phyloP scores from a whole-genome alignment of 495 filamentous ascomycete genomes.

The Penicillium steckii region DNA sequence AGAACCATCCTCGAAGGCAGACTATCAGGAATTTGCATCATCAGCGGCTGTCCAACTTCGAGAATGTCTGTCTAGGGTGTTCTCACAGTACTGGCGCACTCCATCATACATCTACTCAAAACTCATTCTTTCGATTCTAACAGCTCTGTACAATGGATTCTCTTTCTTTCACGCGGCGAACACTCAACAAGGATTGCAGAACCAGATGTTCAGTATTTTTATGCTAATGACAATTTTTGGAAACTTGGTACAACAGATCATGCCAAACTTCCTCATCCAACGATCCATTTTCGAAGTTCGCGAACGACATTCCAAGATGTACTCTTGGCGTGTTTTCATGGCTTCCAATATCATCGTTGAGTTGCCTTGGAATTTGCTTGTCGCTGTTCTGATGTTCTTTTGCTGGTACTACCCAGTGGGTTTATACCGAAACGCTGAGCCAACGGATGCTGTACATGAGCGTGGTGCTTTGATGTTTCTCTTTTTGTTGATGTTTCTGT shows the following conservation, averaged over 20 bases:
- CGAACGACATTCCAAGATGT: conserved; percentile 55
- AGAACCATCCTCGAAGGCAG: conserved; percentile 34
- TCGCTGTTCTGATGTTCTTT: conserved; percentile 54
- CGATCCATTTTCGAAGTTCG: conserved; percentile 4
- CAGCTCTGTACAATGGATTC: conserved; percentile 16
- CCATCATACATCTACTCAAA: conserved; percentile 38
- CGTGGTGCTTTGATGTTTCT: conserved; percentile 53
- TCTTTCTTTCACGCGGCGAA: conserved; percentile 19
- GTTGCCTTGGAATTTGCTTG: conserved; percentile 61
- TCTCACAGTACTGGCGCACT: conserved; percentile 88
- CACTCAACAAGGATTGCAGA: conserved; percentile 11
- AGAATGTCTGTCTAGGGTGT: conserved; percentile 58
- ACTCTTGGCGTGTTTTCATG: conserved; percentile 64
- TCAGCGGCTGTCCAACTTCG: conserved; percentile 47
- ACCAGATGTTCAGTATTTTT: conserved; percentile 12
- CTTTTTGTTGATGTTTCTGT: conserved; percentile 41
- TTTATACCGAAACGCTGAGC: conserved; percentile 42
- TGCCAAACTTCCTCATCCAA: conserved; percentile 9
- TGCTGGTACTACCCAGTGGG: conserved; percentile 65
- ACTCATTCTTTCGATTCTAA: neutral
- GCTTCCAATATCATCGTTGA: conserved; percentile 60
- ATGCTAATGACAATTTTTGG: conserved; percentile 6
- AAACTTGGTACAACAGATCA: conserved; percentile 9
- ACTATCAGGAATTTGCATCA: conserved; percentile 50
- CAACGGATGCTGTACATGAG: conserved; percentile 33